A percentile compares a stretch with the other conserved stretches of the same genome.
phyloP scores from a whole-genome alignment of 2,329 filamentous ascomycete genomes.

The Alternaria panax region DNA sequence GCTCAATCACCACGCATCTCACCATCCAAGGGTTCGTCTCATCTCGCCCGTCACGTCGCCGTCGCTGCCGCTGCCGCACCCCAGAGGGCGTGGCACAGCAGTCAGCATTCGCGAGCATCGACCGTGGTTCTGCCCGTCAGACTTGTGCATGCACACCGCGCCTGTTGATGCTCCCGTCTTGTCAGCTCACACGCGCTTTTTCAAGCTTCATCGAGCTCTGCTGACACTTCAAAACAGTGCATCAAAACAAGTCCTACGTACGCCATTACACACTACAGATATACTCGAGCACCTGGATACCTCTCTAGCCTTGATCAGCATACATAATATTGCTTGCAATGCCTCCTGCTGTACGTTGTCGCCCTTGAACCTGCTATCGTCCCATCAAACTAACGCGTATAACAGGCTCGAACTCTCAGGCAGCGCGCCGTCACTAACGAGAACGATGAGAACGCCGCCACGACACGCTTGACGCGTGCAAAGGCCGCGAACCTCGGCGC shows the following conservation, averaged over 20 bases:
- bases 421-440: conserved; percentile 84
- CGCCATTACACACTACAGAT: conserved; percentile 35
- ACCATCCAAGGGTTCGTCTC: conserved; percentile 41
- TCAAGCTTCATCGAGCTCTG: conserved; percentile 24
- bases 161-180: conserved; percentile 32
- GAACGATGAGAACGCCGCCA: conserved; percentile 86
- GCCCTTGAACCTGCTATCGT: conserved; percentile 14
- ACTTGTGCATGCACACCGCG: conserved; percentile 26
- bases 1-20: conserved; percentile 31
- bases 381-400: conserved; percentile 51
- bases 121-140: conserved; percentile 32
- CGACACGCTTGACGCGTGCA: conserved; percentile 88
- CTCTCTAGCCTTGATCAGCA: conserved; percentile 45
- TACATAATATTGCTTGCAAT: conserved; percentile 57
- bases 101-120: conserved; percentile 39
- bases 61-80: conserved; percentile 45
- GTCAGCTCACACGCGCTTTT: conserved; percentile 30
- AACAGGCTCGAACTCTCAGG: conserved; percentile 72
- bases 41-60: conserved; percentile 41
- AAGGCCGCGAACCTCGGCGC: conserved; percentile 77
- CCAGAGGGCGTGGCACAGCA: conserved; percentile 42
- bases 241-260: conserved; percentile 48
- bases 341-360: conserved; percentile 62
- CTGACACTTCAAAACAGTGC: conserved; percentile 44
- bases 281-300: conserved; percentile 31